Evolutionary conservation across 2,329 filamentous ascomycete species (phyloP).

Genomic region (Alternaria sp.): DNA sequence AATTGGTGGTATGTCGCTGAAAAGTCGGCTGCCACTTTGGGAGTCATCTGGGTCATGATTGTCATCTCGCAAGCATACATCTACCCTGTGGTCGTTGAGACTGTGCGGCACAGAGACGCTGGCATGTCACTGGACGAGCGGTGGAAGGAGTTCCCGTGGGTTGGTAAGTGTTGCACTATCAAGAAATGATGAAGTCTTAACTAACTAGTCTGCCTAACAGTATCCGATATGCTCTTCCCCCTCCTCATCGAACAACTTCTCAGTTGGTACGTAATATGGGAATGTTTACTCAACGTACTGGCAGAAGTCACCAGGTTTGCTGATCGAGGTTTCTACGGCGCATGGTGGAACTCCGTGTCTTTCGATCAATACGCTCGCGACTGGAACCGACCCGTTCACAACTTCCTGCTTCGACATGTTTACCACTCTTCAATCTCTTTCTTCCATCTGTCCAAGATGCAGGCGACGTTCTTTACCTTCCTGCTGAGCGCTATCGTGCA

Average conservation of each 20-base stretch:
- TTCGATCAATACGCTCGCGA: constrained; percentile 83
- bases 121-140: constrained; percentile 69
- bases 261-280: constrained; percentile 84
- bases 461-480: constrained; percentile 80
- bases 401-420: constrained; percentile 79
- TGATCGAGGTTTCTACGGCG: constrained; percentile 73
- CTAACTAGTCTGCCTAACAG: constrained; percentile 6
- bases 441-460: constrained; percentile 73
- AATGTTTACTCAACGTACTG: constrained; percentile 72
- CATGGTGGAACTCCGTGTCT: constrained; percentile 63
- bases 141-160: constrained; percentile 75
- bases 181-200: neutral
- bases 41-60: constrained; percentile 80
- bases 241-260: constrained; percentile 82
- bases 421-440: constrained; percentile 81
- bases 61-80: constrained; percentile 80
- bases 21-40: constrained; percentile 74
- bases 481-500: constrained; percentile 75
- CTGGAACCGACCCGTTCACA: constrained; percentile 84
- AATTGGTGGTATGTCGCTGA: constrained; percentile 80
- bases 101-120: constrained; percentile 72
- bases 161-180: constrained; percentile 48
- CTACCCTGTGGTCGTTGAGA: constrained; percentile 76
- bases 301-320: constrained; percentile 81
- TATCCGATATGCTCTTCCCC: constrained; percentile 79